Base-by-base conservation (phyloP, 2,329 filamentous ascomycete species). In the Aspergillus novoparasiticus region DNA sequence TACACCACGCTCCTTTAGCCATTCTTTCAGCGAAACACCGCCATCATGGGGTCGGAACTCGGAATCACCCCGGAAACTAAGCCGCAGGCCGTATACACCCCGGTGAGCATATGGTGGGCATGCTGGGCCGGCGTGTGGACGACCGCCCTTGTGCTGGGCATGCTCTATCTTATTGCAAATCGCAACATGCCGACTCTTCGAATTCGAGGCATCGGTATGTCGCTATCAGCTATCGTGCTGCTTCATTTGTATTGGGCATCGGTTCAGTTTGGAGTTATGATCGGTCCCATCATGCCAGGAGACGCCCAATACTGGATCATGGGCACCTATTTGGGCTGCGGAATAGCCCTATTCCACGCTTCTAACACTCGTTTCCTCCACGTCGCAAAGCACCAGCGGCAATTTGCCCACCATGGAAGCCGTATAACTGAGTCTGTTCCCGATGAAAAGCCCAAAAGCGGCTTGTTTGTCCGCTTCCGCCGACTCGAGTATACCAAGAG, bases 331-430 rank as follows among this genome's bases (percentile, higher is more conserved):
- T 78, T 90, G 3, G 88, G 88, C 12, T 83, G 87, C 55, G 88
- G 88, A 28, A 86, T 90, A 60, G 87, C 86, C 9, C 76, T 90
- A 6, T 90, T 90, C 71, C 87, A 90, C 70, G 87, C 86, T 26
- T 85, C 85, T 64, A 89, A 89, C 72, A 84, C 81, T 69, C 85
- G 86, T 60, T 86, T 90, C 59, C 81, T 88, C 21, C 79, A 87
- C 66, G 80, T 88, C 60, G 86, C 86, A 57, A 82, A 82, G 66
- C 79, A 82, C 30, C 87, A 89, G 72, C 79, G 77, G 67, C 81
- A 78, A 66, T 81, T 81, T 58, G 78, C 78, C 34, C 67, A 69
- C 9, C 65, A 60, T 4, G 64, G 63, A 19, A 55, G 63, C 26
- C 58, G 43, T 9, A 32, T 53, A 5, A 28, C 57, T 19, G 64